phyloP scores from a whole-genome alignment of 2,329 filamentous ascomycete genomes.

The Ambrosiella cleistominuta region DNA sequence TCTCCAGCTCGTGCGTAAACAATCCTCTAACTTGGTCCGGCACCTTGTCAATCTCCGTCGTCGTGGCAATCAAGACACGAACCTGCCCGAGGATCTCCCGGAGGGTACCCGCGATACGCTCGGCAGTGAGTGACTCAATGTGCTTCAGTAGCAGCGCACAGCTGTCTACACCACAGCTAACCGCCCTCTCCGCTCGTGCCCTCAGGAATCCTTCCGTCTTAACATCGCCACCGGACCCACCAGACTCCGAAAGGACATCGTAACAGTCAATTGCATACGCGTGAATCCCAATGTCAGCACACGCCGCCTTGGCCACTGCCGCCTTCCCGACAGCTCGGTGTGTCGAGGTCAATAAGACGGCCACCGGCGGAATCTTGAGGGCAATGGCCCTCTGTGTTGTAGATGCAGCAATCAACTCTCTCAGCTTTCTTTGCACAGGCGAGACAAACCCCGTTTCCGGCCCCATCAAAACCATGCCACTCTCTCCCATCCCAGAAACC shows the following conservation, averaged over 20 bases:
- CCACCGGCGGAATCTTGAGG: slow-evolving; percentile 70
- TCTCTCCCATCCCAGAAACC: slow-evolving; percentile 20
- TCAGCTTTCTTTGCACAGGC: slow-evolving; percentile 50
- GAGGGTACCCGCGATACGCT: slow-evolving; percentile 72
- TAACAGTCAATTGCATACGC: slow-evolving; percentile 80
- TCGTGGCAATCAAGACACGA: slow-evolving; percentile 78
- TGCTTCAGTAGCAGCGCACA: slow-evolving; percentile 78
- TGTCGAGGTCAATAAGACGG: slow-evolving; percentile 75
- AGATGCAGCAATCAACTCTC: slow-evolving; percentile 73
- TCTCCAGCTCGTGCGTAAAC: slow-evolving; percentile 90
- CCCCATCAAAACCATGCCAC: slow-evolving; percentile 20
- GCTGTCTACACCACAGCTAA: slow-evolving; percentile 69
- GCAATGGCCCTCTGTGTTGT: slow-evolving; percentile 77
- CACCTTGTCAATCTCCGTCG: slow-evolving; percentile 86
- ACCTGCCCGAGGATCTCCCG: slow-evolving; percentile 67
- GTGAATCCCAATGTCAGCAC: slow-evolving; percentile 77
- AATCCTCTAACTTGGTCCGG: slow-evolving; percentile 76
- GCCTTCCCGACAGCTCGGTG: slow-evolving; percentile 88
- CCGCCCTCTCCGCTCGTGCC: slow-evolving; percentile 70
- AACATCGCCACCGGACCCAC: slow-evolving; percentile 44
- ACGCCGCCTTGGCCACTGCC: slow-evolving; percentile 58
- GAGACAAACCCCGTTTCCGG: slow-evolving; percentile 36
- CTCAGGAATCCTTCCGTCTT: slow-evolving; percentile 87
- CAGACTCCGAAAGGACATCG: slow-evolving; percentile 80
- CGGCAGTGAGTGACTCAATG: slow-evolving; percentile 76